phyloP scores from a whole-genome alignment of 2,329 filamentous ascomycete species.

The Aureobasidium leucospermi region DNA sequence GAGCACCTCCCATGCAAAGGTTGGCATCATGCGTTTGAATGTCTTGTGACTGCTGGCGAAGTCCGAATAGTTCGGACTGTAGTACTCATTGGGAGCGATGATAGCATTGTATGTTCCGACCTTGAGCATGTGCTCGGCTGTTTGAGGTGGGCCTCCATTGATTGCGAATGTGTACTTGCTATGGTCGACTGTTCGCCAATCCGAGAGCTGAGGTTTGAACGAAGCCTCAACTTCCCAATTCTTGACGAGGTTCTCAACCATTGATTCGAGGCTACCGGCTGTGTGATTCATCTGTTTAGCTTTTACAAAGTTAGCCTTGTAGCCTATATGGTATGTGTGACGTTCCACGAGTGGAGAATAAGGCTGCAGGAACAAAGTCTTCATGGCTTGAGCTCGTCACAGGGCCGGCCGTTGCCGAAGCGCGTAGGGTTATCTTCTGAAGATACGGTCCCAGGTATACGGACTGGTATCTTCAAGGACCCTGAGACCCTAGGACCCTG shows the following conservation, averaged over 20 bases:
- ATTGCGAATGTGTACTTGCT: slow-evolving; percentile 55
- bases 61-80: slow-evolving; percentile 54
- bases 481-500: no score
- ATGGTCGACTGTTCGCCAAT: slow-evolving; percentile 60
- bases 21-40: slow-evolving; percentile 67
- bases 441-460: no score
- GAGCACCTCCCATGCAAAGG: slow-evolving; percentile 63
- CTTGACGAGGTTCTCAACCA: slow-evolving; percentile 64
- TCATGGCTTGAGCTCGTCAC: neutral
- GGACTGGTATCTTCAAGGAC: neutral
- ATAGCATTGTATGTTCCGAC: slow-evolving; percentile 65
- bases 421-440: neutral
- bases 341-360: neutral
- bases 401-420: neutral
- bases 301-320: slow-evolving; percentile 26
- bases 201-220: slow-evolving; percentile 53
- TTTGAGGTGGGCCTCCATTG: slow-evolving; percentile 52
- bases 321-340: neutral
- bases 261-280: slow-evolving; percentile 48
- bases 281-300: slow-evolving; percentile 51
- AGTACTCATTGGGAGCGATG: slow-evolving; percentile 56
- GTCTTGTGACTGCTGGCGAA: slow-evolving; percentile 61
- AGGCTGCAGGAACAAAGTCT: neutral
- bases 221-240: slow-evolving; percentile 68
- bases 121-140: slow-evolving; percentile 57